A percentile compares a stretch with the other conserved stretches of the same genome.
These are phyloP conservation scores for Botryosphaeria dothidea DNA, from an alignment of 2,329 filamentous ascomycete species.

Conservation along the genomic window DNA sequence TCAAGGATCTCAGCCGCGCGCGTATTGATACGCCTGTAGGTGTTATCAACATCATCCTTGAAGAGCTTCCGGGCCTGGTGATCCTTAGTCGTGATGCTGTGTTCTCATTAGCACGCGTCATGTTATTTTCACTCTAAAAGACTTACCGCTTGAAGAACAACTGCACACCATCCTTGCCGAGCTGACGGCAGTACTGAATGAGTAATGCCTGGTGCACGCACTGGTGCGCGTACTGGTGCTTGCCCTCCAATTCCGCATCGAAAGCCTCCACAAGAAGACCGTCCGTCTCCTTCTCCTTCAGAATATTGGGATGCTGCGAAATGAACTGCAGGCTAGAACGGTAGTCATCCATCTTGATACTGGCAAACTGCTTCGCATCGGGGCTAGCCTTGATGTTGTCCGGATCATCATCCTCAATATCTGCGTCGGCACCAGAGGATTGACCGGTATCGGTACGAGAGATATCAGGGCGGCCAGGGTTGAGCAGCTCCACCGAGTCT, in stretches of 20 bases:
- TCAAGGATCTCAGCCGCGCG: conserved; percentile 73
- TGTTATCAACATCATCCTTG: conserved; percentile 86
- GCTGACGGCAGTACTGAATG: conserved; percentile 88
- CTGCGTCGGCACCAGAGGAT: conserved; percentile 62
- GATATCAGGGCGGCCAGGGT: conserved; percentile 56
- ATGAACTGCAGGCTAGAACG: conserved; percentile 74
- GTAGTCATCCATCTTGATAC: conserved; percentile 77
- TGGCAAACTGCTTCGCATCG: conserved; percentile 77
- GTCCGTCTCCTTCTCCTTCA: conserved; percentile 85
- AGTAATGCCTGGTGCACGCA: conserved; percentile 93
- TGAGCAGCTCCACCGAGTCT: conserved; percentile 69
- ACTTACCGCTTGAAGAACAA: conserved; percentile 86
- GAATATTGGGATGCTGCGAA: conserved; percentile 71
- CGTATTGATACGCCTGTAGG: conserved; percentile 77
- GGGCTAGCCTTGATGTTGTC: conserved; percentile 75
- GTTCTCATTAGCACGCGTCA: background rate
- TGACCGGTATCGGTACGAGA: conserved; percentile 45
- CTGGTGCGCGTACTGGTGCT: conserved; percentile 75
- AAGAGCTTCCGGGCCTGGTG: conserved; percentile 93
- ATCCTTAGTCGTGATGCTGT: conserved; percentile 74
- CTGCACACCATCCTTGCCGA: conserved; percentile 83
- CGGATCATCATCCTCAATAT: conserved; percentile 66
- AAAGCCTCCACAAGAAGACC: conserved; percentile 90
- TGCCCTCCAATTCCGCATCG: conserved; percentile 76
- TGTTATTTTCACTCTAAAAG: background rate